Conservation (phyloP, 371 early-diverging fungal species). For the Lichtheimia ornata region DNA sequence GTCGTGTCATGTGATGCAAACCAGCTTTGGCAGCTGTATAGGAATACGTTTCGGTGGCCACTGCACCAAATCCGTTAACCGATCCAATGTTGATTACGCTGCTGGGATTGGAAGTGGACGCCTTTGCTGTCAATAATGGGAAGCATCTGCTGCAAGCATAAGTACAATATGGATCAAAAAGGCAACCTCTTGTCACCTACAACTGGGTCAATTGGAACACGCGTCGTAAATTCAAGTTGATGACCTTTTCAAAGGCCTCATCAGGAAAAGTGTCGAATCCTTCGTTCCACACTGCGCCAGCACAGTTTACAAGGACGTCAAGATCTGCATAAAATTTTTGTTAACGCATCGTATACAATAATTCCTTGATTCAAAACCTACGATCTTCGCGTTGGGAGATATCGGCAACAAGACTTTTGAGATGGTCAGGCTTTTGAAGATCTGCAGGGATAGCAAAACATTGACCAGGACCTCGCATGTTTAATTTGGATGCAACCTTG, state of each 20-base stretch:
- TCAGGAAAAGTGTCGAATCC: slow-evolving; percentile 63
- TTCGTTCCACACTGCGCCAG: slow-evolving; percentile 73
- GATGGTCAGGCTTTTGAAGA: slow-evolving; percentile 61
- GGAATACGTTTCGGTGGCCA: slow-evolving; percentile 27
- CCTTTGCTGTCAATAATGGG: slow-evolving; percentile 71
- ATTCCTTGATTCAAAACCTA: slow-evolving; percentile 20
- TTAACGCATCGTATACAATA: background rate
- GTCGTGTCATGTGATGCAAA: slow-evolving; percentile 70
- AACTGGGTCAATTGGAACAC: slow-evolving; percentile 81
- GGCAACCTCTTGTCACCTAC: slow-evolving; percentile 35
- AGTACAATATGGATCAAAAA: background rate
- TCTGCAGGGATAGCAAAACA: slow-evolving; percentile 82
- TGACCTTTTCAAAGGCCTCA: slow-evolving; percentile 67
- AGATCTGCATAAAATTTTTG: slow-evolving; percentile 48
- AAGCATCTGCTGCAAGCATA: slow-evolving; percentile 41
- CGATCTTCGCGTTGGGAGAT: slow-evolving; percentile 63
- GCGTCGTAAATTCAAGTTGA: slow-evolving; percentile 85
- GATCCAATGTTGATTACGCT: slow-evolving; percentile 67
- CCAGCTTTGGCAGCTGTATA: slow-evolving; percentile 81
- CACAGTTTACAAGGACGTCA: slow-evolving; percentile 84
- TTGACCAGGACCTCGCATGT: slow-evolving; percentile 61
- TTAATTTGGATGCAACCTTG: slow-evolving; percentile 55
- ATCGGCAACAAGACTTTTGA: slow-evolving; percentile 58
- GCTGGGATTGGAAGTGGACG: slow-evolving; percentile 42
- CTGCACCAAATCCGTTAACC: slow-evolving; percentile 66